Evolutionary conservation across 192 early-diverging fungal genomes (phyloP).

Genomic region (Coemansia sp.): DNA sequence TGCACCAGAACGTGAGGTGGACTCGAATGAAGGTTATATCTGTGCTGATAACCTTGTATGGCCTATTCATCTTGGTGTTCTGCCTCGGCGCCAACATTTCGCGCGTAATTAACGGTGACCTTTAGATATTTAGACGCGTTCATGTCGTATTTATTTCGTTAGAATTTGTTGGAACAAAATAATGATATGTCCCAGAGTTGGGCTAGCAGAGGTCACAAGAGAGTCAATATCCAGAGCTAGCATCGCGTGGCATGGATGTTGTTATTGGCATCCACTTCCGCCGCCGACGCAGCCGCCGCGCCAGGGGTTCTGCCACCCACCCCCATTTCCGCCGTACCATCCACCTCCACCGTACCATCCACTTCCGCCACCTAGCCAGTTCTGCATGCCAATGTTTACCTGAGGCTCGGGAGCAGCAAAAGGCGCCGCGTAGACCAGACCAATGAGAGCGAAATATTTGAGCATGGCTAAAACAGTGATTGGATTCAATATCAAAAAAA

Average conservation of each 20-base stretch:
- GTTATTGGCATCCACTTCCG: neutral
- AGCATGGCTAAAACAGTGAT: neutral
- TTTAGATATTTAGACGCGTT: conserved; percentile 3
- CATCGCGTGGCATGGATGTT: neutral
- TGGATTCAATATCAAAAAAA: neutral
- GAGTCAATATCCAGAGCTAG: neutral
- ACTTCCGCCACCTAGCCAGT: conserved; percentile 5
- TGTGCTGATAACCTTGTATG: conserved; percentile 67
- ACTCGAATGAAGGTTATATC: conserved; percentile 67
- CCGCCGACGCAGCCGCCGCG: neutral
- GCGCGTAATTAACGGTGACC: conserved; percentile 38
- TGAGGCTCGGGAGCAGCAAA: neutral
- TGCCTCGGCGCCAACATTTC: conserved; percentile 73
- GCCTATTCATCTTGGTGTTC: conserved; percentile 78
- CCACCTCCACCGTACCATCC: conserved; percentile 8
- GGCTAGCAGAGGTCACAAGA: neutral
- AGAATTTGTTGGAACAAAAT: neutral
- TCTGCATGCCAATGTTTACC: conserved; percentile 10
- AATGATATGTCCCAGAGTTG: neutral
- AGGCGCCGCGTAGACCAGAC: neutral
- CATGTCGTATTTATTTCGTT: neutral
- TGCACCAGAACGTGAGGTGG: conserved; percentile 70
- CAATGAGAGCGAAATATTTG: conserved; percentile 9
- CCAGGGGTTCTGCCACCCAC: conserved; percentile 15
- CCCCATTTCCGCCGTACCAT: neutral